Base-by-base conservation (phyloP, 257 asterid genomes). In the Avicennia marina region DNA sequence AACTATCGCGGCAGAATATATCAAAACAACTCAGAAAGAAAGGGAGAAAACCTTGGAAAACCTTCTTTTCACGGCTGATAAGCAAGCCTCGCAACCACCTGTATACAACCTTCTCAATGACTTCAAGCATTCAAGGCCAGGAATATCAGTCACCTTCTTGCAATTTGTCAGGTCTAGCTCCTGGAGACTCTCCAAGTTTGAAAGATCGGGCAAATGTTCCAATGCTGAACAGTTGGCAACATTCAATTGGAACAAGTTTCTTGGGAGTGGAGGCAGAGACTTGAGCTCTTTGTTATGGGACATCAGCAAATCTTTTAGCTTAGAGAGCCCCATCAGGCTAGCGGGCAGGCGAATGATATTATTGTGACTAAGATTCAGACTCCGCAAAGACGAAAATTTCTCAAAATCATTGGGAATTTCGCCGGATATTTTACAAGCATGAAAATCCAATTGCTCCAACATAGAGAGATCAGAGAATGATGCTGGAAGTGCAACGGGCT, bases 261-360 rank as follows among this genome's bases (percentile, higher is more conserved):
- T 16, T 20, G 77, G 77, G 62, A 72, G 77, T 18, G 64, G 59
- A 49, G 77, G 77, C 41, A 72, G 48, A 62, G 53, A 44, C 50
- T 61, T 66, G 43, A 72, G 63, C 56, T 50, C 27, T 62, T 50
- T 66, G 62, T 63, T 66, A 24, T 56, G 57, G 43, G 69, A 53
- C 46, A 72, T n/a, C 17, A 24, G 0, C 43, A 72, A 50, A 15
- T 17, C 38, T 55, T 49, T 62, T 46, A 72, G 66, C 58, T 43
- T 31, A 51, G 45, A 41, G 7, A 66, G 58, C 34, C 67, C 63
- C 48, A 40, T 61, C 49, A 72, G 48, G 65, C 73, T 72, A 17
- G 70, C 66, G 2, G 78, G 78, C 6, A 72, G 66, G 25, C 67
- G 4, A 21, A 19, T 41, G 34, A 72, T 47, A 56, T 41, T 53